Base-by-base conservation (phyloP, 2,329 filamentous ascomycete genomes). In the Cladophialophora psammophila region DNA sequence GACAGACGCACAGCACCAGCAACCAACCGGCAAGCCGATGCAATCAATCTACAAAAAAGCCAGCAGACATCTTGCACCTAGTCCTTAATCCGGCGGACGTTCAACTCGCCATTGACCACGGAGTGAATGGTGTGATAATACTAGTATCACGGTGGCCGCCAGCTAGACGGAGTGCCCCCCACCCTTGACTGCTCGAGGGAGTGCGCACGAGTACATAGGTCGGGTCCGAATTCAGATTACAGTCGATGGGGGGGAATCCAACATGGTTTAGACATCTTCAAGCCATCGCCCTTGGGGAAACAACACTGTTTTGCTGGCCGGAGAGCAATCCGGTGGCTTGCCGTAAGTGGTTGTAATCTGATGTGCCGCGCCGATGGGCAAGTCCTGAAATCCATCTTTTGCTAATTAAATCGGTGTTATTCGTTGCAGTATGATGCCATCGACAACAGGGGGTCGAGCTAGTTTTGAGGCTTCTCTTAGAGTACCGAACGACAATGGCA, bases 251-350 rank as follows among this genome's bases (percentile, higher is more conserved):
- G 76, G 3, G 77, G 76, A 0, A 77, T 79, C 20, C 72, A 75
- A 2, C 72, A 75, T 1, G 77, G 76, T 0, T 72, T 74, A 1
- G 77, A 79, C 60, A 74, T 78, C 15, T 78, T 78, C 72, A 78
- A 78, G 77, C 76, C 1, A 40, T 79, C 7, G 77, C 77, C 9
- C 60, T 78, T 31, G 76, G 76, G 0, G 77, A 77, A 77, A 5
- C 67, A 71, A 12, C 72, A 70, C 60, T 76, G 74, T 40, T 78
- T 78, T 53, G 61, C 76, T 10, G 78, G 78, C 12, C 56, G 77
- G 15, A 74, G 76, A 35, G 71, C 76, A 1, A 75, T 78, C 9
- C 78, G 77, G 76, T 76, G 77, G 0, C 70, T 57, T n/a, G 60
- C 36, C 0, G 56, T 58, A 31, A 58, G 55, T 48, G n/a, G n/a